Conservation (phyloP, 2,329 filamentous ascomycete genomes). For the Coniochaeta ligniaria region DNA sequence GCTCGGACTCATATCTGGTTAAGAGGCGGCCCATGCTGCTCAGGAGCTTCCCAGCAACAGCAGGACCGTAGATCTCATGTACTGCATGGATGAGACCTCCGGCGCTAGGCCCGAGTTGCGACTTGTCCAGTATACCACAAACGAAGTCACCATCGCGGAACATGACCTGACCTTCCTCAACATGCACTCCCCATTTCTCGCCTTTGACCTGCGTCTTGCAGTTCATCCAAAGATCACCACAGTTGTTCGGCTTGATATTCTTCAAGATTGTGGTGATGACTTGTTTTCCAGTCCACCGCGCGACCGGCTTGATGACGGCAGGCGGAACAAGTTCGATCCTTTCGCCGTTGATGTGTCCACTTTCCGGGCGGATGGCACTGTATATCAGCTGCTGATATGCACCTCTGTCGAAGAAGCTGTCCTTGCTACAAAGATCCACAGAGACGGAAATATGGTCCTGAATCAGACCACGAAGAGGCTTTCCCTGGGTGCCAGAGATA, state of each 20-base stretch:
- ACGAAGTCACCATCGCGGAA: conserved; percentile 84
- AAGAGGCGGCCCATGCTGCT: conserved; percentile 84
- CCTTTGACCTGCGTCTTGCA: conserved; percentile 72
- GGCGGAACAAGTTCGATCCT: conserved; percentile 76
- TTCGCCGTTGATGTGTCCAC: conserved; percentile 77
- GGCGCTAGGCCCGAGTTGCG: conserved; percentile 80
- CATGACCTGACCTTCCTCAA: conserved; percentile 74
- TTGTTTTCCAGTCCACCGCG: conserved; percentile 93
- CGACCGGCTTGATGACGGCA: conserved; percentile 71
- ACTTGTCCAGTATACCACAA: conserved; percentile 89
- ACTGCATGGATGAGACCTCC: conserved; percentile 88
- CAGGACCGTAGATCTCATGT: conserved; percentile 88
- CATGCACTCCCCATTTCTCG: conserved; percentile 70
- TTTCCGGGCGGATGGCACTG: conserved; percentile 80
- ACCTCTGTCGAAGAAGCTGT: conserved; percentile 81
- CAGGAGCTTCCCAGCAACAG: conserved; percentile 76
- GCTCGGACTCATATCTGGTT: conserved; percentile 85
- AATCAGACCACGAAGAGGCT: conserved; percentile 89
- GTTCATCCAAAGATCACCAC: conserved; percentile 69
- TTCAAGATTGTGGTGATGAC: conserved; percentile 87
- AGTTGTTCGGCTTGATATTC: conserved; percentile 76
- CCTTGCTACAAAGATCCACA: conserved; percentile 81
- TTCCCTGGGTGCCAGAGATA: conserved; percentile 85
- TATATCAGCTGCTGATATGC: conserved; percentile 95
- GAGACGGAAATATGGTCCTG: conserved; percentile 98